A percentile compares a stretch with the other conserved stretches of the same genome.
These are phyloP conservation scores for Iris macrosiphon DNA, from an alignment of 106 monocot genomes.

Conservation along the genomic window DNA sequence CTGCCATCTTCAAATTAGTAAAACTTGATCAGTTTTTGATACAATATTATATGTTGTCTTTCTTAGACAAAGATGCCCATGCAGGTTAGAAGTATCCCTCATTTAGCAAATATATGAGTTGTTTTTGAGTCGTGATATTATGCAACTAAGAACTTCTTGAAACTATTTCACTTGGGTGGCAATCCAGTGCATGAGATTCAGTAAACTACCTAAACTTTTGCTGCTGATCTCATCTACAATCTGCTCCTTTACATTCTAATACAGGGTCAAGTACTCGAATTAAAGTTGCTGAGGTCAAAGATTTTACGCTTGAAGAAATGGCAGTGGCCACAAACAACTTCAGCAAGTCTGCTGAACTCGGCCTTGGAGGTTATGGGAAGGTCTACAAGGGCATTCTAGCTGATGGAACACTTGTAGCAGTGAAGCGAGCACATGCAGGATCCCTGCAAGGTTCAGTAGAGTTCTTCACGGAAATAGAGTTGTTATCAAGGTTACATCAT, in stretches of 20 bases:
- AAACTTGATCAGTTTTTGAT: too few species aligned
- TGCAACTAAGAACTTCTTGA: too few species aligned
- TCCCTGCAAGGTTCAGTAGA: slow-evolving; percentile 77
- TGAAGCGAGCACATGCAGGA: slow-evolving; percentile 64
- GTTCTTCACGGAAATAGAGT: slow-evolving; percentile 69
- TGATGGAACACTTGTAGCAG: slow-evolving; percentile 62
- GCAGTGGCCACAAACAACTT: slow-evolving; percentile 48
- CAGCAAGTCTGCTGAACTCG: slow-evolving; percentile 40
- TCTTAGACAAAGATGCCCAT: too few species aligned
- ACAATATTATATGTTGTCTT: too few species aligned
- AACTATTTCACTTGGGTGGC: too few species aligned
- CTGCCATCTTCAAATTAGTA: too few species aligned
- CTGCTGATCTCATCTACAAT: neutral
- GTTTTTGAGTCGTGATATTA: too few species aligned
- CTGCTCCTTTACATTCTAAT: neutral
- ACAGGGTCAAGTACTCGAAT: slow-evolving; percentile 33
- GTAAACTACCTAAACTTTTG: too few species aligned
- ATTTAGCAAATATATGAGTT: too few species aligned
- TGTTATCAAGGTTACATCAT: slow-evolving; percentile 64
- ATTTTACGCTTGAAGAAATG: slow-evolving; percentile 62
- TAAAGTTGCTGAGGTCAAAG: slow-evolving; percentile 49
- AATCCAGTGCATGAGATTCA: too few species aligned
- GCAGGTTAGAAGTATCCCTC: too few species aligned
- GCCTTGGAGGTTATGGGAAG: slow-evolving; percentile 77
- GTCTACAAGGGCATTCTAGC: slow-evolving; percentile 66